Evolutionary conservation across 1,284 basidiomycete species (phyloP).

Genomic region (Cryptococcus hybrid): DNA sequence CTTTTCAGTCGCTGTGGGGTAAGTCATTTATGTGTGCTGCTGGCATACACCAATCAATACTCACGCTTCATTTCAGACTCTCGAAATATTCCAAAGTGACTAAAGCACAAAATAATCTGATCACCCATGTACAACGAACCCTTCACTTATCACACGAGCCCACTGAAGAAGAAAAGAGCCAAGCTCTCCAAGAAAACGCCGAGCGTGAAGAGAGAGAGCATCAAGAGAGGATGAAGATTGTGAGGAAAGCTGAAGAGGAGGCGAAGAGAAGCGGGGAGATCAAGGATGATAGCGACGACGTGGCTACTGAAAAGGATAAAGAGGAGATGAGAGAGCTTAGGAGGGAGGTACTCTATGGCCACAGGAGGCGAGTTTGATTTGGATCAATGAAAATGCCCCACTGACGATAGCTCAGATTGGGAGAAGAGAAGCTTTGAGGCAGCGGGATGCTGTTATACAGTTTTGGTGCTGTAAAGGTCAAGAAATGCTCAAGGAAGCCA

Average conservation of each 20-base stretch:
- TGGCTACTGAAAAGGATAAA: constrained; percentile 3
- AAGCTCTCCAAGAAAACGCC: constrained; percentile 21
- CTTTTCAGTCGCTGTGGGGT: constrained; percentile 14
- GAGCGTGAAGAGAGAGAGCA: constrained; percentile 23
- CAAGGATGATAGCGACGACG: constrained; percentile 11
- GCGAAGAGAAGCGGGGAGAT: constrained; percentile 1
- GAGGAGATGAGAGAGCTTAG: constrained; percentile 16
- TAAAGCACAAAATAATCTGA: constrained; percentile 38
- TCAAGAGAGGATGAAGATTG: constrained; percentile 17
- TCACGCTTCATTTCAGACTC: constrained; percentile 23
- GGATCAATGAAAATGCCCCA: background rate
- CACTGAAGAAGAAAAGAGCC: constrained; percentile 26
- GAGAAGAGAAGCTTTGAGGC: too few species aligned
- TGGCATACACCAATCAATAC: background rate
- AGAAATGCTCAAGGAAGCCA: too few species aligned
- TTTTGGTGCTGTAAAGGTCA: too few species aligned
- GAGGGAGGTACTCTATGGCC: constrained; percentile 23
- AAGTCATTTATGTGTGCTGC: too few species aligned
- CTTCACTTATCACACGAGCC: constrained; percentile 27
- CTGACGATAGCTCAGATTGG: too few species aligned
- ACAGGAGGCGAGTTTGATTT: constrained; percentile 4
- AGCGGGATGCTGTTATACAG: background rate
- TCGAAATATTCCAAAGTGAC: constrained; percentile 43
- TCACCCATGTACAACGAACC: constrained; percentile 21
- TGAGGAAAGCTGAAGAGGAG: constrained; percentile 18